Conservation (phyloP, 495 filamentous ascomycete genomes). For the Symbiotaphrina buchneri region DNA sequence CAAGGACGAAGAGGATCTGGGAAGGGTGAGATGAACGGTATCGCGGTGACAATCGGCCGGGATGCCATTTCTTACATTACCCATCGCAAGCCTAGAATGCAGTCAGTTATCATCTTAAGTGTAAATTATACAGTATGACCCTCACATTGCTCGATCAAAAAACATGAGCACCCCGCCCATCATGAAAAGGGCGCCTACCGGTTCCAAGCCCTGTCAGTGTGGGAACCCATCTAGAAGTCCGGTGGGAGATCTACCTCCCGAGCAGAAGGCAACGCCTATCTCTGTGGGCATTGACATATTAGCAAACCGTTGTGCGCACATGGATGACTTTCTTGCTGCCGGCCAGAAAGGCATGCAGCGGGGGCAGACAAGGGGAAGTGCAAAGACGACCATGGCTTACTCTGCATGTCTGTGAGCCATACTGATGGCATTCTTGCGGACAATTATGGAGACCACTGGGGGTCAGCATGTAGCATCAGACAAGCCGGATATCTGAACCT, state of each 20-base stretch:
- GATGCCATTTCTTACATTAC: conserved; percentile 34
- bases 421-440: conserved; percentile 40
- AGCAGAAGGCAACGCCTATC: conserved; percentile 89
- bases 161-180: conserved; percentile 85
- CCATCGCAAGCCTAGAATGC: conserved; percentile 53
- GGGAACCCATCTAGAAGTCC: conserved; percentile 5
- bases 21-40: conserved; percentile 1
- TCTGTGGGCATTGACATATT: conserved; percentile 27
- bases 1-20: conserved; percentile 90
- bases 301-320: not conserved
- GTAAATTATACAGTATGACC: not conserved
- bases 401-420: conserved; percentile 93
- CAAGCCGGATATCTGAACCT: not conserved
- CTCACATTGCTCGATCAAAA: conserved; percentile 86
- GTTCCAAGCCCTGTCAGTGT: conserved; percentile 1
- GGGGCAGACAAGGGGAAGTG: not conserved
- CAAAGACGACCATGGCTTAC: conserved; percentile 24
- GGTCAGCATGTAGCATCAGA: too few species aligned
- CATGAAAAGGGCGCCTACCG: conserved; percentile 70
- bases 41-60: not conserved
- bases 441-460: too few species aligned
- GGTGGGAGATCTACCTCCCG: conserved; percentile 49
- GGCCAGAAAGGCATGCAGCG: not conserved
- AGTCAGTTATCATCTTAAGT: not conserved
- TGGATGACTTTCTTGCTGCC: not conserved